phyloP scores from a whole-genome alignment of 2,329 filamentous ascomycete species.

The Blumeriella jaapii region DNA sequence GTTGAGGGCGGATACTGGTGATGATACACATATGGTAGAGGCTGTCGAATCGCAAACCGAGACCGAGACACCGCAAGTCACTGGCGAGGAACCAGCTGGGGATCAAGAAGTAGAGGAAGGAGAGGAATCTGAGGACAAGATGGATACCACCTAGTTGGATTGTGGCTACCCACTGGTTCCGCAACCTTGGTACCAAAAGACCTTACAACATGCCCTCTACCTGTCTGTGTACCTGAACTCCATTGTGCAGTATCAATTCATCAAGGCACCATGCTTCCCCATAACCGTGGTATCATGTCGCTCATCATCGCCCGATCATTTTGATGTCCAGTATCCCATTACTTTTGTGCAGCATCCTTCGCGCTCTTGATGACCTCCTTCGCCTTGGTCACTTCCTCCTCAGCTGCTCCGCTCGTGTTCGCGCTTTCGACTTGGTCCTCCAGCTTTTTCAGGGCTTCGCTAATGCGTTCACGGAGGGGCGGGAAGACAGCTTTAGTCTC shows the following conservation, averaged over 20 bases:
- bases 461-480: constrained; percentile 59
- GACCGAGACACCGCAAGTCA: constrained; percentile 35
- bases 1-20: constrained; percentile 27
- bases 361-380: constrained; percentile 36
- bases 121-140: constrained; percentile 38
- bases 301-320: not conserved
- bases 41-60: constrained; percentile 10
- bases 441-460: constrained; percentile 58
- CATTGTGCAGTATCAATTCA: too few species aligned
- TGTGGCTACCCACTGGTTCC: too few species aligned
- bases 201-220: constrained; percentile 21
- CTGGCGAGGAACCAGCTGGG: constrained; percentile 35
- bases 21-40: constrained; percentile 23
- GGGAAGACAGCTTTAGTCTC: constrained; percentile 80
- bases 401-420: constrained; percentile 34
- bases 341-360: constrained; percentile 26
- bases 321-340: not conserved
- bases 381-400: constrained; percentile 41
- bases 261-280: too few species aligned
- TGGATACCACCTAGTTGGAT: constrained; percentile 46
- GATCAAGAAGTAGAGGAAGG: constrained; percentile 25
- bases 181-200: too few species aligned
- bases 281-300: constrained; percentile 9
- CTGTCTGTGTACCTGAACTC: too few species aligned
- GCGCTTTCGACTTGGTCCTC: constrained; percentile 64